These are phyloP conservation scores for Berkeleyomyces basicola DNA, from an alignment of 2,329 filamentous ascomycete genomes.

Conservation along the genomic window DNA sequence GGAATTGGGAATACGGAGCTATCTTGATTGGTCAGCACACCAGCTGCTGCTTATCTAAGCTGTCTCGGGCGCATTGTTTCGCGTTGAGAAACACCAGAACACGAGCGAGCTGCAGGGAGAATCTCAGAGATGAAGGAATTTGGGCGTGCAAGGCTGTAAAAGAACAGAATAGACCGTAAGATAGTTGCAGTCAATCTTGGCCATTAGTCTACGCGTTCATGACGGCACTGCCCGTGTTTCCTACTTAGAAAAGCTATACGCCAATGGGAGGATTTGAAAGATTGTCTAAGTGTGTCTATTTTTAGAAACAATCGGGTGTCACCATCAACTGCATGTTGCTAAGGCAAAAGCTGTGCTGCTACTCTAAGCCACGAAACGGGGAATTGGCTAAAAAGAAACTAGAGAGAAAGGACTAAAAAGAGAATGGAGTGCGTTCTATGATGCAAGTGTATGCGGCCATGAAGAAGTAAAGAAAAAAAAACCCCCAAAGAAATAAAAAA, in stretches of 20 bases:
- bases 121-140: too few relatives aligned
- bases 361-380: slow-evolving; percentile 5
- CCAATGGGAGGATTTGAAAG: background rate
- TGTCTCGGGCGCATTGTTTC: background rate
- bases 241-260: background rate
- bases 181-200: too few relatives aligned
- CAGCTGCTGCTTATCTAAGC: background rate
- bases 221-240: too few relatives aligned
- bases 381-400: slow-evolving; percentile 15
- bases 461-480: slow-evolving; percentile 20
- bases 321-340: slow-evolving; percentile 2
- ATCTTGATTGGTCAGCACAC: background rate
- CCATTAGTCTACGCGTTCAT: too few relatives aligned
- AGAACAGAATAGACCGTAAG: too few relatives aligned
- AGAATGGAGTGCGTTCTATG: background rate
- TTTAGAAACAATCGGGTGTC: background rate
- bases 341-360: too few relatives aligned
- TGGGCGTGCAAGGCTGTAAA: too few relatives aligned
- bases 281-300: background rate
- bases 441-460: slow-evolving; percentile 15
- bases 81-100: background rate
- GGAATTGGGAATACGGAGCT: background rate
- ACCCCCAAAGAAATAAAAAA: slow-evolving; percentile 16
- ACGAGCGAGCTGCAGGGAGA: background rate
- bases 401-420: slow-evolving; percentile 16